Evolutionary conservation across 306 rosid species (phyloP).

Genomic region (Trichosanthes truncata): DNA sequence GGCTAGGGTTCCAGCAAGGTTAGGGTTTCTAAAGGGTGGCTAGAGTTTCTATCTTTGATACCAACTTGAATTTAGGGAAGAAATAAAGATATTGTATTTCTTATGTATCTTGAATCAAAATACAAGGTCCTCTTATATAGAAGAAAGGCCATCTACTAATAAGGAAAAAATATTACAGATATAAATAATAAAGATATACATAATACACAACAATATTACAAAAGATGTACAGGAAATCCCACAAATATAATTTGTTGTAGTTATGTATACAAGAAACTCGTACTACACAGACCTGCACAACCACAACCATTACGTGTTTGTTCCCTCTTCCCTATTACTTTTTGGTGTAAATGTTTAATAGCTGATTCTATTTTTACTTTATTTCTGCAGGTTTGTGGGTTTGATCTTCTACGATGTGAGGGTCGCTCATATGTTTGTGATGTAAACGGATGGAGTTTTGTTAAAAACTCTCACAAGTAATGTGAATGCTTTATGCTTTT

Average conservation of each 20-base stretch:
- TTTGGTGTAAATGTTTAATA: not conserved
- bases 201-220: no score
- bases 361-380: constrained; percentile 17
- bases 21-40: no score
- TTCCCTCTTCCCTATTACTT: not conserved
- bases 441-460: constrained; percentile 99
- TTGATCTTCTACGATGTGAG: constrained; percentile 90
- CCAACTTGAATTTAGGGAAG: no score
- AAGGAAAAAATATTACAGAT: no score
- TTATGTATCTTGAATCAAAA: no score
- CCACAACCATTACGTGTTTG: not conserved
- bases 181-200: no score
- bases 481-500: not conserved
- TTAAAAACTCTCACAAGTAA: constrained; percentile 95
- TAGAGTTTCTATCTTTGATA: no score
- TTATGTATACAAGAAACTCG: not conserved
- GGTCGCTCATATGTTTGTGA: constrained; percentile 98
- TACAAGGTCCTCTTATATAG: no score
- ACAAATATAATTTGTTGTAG: not conserved
- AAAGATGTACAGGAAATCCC: no score
- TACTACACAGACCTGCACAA: not conserved
- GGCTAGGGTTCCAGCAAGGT: no score
- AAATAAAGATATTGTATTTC: no score
- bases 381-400: constrained; percentile 83
- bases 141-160: no score